Evolutionary conservation across 768 basidiomycete species (phyloP).

Genomic region (Cantharellus cinnabarinus): DNA sequence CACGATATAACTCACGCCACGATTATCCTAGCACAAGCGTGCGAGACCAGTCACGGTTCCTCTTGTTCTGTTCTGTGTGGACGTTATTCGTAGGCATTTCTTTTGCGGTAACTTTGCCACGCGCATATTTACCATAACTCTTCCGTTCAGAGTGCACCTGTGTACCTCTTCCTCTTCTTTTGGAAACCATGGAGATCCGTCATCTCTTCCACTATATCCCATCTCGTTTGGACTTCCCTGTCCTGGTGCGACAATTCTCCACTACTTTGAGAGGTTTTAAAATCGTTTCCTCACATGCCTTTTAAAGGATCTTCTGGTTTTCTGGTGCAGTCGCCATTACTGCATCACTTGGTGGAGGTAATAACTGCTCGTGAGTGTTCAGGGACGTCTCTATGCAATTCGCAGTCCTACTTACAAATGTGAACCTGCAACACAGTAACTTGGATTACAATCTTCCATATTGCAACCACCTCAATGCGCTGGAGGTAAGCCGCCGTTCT

Average conservation of each 20-base stretch:
- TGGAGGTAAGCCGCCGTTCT: constrained; percentile 18
- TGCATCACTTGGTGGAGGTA: constrained; percentile 38
- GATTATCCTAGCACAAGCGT: constrained; percentile 29
- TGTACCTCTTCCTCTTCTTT: constrained; percentile 32
- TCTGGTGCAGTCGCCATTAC: constrained; percentile 56
- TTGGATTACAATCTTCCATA: constrained; percentile 27
- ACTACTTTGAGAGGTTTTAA: too few species aligned
- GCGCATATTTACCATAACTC: not conserved
- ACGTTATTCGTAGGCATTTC: constrained; percentile 31
- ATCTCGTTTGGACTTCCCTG: constrained; percentile 37
- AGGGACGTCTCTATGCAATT: not conserved
- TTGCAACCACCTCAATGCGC: constrained; percentile 58
- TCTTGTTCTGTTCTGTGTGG: constrained; percentile 55
- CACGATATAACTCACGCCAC: constrained; percentile 35
- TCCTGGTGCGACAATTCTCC: constrained; percentile 27
- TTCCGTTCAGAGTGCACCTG: constrained; percentile 16
- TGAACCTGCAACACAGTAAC: constrained; percentile 16
- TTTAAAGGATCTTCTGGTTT: constrained; percentile 36
- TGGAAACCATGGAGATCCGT: constrained; percentile 26
- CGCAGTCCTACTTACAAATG: not conserved
- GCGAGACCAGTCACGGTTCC: constrained; percentile 43
- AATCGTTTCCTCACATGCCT: too few species aligned
- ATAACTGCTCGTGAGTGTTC: constrained; percentile 40
- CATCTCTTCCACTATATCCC: constrained; percentile 40
- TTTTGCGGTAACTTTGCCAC: not conserved